Conservation (phyloP, 805 yeast species). For the Cyberlindnera nakhonratchasimensis region DNA sequence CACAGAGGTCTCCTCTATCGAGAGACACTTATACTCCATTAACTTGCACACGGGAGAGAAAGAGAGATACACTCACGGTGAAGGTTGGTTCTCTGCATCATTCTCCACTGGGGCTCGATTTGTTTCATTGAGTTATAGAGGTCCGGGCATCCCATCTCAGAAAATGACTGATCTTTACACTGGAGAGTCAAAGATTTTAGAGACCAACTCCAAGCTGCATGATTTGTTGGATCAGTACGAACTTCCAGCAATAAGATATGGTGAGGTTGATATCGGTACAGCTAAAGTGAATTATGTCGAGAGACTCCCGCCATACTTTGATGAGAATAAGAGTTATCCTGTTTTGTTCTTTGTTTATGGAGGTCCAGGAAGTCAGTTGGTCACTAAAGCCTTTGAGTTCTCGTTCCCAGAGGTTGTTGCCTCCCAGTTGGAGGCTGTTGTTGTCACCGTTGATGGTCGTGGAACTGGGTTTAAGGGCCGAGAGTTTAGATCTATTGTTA, state of each 20-base stretch:
- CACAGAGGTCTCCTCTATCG: slow-evolving; percentile 74
- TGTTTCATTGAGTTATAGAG: slow-evolving; percentile 64
- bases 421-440: slow-evolving; percentile 74
- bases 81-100: slow-evolving; percentile 66
- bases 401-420: slow-evolving; percentile 75
- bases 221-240: slow-evolving; percentile 41
- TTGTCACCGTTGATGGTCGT: slow-evolving; percentile 94
- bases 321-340: slow-evolving; percentile 58
- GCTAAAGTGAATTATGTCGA: slow-evolving; percentile 64
- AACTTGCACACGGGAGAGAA: slow-evolving; percentile 44
- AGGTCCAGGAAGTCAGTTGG: slow-evolving; percentile 92
- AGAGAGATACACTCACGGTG: slow-evolving; percentile 36
- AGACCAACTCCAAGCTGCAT: slow-evolving; percentile 41
- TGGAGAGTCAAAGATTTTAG: slow-evolving; percentile 29
- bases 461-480: slow-evolving; percentile 93
- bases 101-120: slow-evolving; percentile 80
- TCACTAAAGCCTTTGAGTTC: slow-evolving; percentile 55
- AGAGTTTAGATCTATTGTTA: slow-evolving; percentile 70
- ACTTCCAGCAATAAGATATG: slow-evolving; percentile 53
- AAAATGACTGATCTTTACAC: slow-evolving; percentile 55
- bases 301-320: slow-evolving; percentile 72
- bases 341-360: slow-evolving; percentile 89
- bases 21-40: slow-evolving; percentile 78
- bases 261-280: slow-evolving; percentile 49
- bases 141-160: slow-evolving; percentile 82